A percentile compares a stretch with the other conserved stretches of the same genome.
These are phyloP conservation scores for Moricandia arvensis DNA, from an alignment of 345 rosid species.

Conservation along the genomic window DNA sequence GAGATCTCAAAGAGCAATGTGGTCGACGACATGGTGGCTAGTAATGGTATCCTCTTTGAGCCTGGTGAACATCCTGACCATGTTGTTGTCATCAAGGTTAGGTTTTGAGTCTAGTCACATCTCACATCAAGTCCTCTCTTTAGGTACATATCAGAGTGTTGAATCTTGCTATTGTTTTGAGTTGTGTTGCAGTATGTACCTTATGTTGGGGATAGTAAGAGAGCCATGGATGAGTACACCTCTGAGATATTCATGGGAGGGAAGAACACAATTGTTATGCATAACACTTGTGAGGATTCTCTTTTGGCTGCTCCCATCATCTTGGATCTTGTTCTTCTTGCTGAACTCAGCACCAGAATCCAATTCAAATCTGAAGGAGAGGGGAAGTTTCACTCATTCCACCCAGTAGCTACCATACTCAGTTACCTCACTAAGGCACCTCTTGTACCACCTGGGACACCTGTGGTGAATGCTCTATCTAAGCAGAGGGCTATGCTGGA, in stretches of 20 bases:
- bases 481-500: slow-evolving; percentile 99
- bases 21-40: slow-evolving; percentile 96
- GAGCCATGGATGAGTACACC: slow-evolving; percentile 98
- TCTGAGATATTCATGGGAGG: slow-evolving; percentile 99
- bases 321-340: slow-evolving; percentile 91
- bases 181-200: slow-evolving; percentile 68
- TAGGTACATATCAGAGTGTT: too few relatives aligned
- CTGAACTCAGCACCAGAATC: slow-evolving; percentile 94
- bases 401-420: slow-evolving; percentile 96
- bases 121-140: too few relatives aligned
- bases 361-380: slow-evolving; percentile 91
- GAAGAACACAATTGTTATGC: slow-evolving; percentile 80
- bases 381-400: slow-evolving; percentile 98
- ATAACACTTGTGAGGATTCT: slow-evolving; percentile 96
- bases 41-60: slow-evolving; percentile 85
- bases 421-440: slow-evolving; percentile 94
- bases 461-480: slow-evolving; percentile 90
- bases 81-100: slow-evolving; percentile 97
- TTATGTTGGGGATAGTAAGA: slow-evolving; percentile 90
- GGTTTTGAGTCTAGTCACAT: neutral
- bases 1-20: slow-evolving; percentile 97
- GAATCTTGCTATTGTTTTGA: neutral
- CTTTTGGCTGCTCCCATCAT: slow-evolving; percentile 98
- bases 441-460: slow-evolving; percentile 95
- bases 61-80: slow-evolving; percentile 99